Base-by-base conservation (phyloP, 352 stramenopile genomes). In the Albugo laibachii region DNA sequence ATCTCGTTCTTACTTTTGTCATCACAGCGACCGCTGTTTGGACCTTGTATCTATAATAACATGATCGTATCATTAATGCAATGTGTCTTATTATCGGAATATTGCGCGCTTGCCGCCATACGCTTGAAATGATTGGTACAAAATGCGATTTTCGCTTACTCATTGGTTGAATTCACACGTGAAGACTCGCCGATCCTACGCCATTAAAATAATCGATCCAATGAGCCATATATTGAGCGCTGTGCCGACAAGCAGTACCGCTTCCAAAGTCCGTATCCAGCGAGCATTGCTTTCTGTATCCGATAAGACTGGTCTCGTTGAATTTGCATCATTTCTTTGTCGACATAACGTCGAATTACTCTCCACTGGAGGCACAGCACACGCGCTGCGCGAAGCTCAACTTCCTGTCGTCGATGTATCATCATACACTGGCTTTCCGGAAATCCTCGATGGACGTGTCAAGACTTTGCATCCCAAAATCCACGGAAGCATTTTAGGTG, bases 381-480 rank as follows among this genome's bases (percentile, higher is more conserved):
- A 97, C 62, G 83, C 80, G 21, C 68, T 99, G 44, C 80, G 93
- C 34, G 92, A 98, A 19, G 92, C 93, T 36, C 82, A 95, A 38
- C 59, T 99, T 34, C 68, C 71, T 1, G 92, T 97, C n/a, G 86
- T 86, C 18, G 94, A 99, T 65, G 95, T 99, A n/a, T 92, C 76
- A 16, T 78, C 96, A 8, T 97, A 98, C 70, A 99, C 96, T 13
- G 85, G 84, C 45, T 95, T 83, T 27, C 92, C 93, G 5, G 96
- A 99, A 67, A 98, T 98, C 64, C 89, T 99, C 62, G 95, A 99
- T 63, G 96, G 96, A 48, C 86, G 96, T 52, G 96, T 99, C 45
- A 99, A 99, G 81, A 99, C 96, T 18, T 70, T 99, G 27, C 96
- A 99, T 71, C 95, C 96, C 20, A 99, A 98, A 66, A 94, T 99